Evolutionary conservation across 2,329 filamentous ascomycete species (phyloP).

Genomic region (Trichoderma sp.): DNA sequence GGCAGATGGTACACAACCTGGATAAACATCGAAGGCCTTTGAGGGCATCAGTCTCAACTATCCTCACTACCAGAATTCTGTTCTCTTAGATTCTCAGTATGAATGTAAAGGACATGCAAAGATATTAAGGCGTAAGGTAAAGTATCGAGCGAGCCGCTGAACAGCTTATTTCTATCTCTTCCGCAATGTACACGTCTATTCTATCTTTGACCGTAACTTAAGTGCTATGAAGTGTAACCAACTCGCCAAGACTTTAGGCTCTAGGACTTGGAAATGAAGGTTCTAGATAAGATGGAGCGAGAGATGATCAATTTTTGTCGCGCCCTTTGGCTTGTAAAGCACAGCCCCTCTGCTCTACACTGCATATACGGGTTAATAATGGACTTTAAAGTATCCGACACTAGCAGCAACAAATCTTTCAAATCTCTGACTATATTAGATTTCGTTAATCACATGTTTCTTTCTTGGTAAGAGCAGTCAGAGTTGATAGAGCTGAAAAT

Average conservation of each 20-base stretch:
- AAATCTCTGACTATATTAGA: not conserved
- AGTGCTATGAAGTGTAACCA: slow-evolving; percentile 43
- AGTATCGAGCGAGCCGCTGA: slow-evolving; percentile 30
- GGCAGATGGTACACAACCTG: not conserved
- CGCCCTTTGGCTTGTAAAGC: not conserved
- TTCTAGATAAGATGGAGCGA: not conserved
- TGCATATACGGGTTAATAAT: not conserved
- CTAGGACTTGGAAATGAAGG: not conserved
- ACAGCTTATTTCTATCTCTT: not conserved
- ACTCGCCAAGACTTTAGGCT: not conserved
- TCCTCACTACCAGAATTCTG: slow-evolving; percentile 49
- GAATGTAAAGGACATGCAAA: slow-evolving; percentile 61
- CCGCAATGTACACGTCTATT: slow-evolving; percentile 39
- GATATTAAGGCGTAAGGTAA: slow-evolving; percentile 60
- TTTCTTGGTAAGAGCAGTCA: not conserved
- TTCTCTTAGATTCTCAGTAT: slow-evolving; percentile 54
- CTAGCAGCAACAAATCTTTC: not conserved
- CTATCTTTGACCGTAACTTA: slow-evolving; percentile 50
- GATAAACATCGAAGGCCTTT: not conserved
- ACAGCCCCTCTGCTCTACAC: not conserved
- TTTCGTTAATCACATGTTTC: not conserved
- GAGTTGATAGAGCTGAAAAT: not conserved
- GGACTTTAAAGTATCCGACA: not conserved
- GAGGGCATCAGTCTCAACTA: not conserved
- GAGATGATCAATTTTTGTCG: not conserved